Evolutionary conservation across 306 rosid species (phyloP), one percentile per base, ranked within the genome.

Genomic region (Cyamopsis tetragonoloba): DNA sequence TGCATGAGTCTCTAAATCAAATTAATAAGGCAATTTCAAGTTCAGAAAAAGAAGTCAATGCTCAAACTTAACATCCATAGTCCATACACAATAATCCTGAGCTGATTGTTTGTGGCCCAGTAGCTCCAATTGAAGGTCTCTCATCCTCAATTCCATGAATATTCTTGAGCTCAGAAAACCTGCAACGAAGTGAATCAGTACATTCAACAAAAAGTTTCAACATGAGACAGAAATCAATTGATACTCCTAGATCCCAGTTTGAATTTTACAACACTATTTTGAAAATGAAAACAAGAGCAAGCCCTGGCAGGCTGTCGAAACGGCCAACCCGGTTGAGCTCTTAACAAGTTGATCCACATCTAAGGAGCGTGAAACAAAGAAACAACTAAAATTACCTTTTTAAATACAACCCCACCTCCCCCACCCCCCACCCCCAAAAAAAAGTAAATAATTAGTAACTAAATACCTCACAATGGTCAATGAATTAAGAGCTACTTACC

Each of bases 91-190:
- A 54, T 70, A 93, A 82, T 67, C 96, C 95, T 35, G 92, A 83
- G 73, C 95, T 75, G 82, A 86, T 88, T 66, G 89, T 82, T 74
- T 85, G 96, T 19, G 88, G 99, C 42, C 86, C 97, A 20, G 79
- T 53, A 26, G 82, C 57, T 73, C 85, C 87, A 61, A 39, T 57
- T 9, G 77, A 64, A 15, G 84, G 75, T 23, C 60, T 85, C 79
- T 84, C 96, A 75, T 90, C 89, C 57, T 90, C 97, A 62, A 93
- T 90, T 78, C 92, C 97, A 70, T 93, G 82, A 73, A 79, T 83
- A 31, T 15, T 74, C 82, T 88, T 90, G 11, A 93, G 95, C 80
- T 90, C 96, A 3, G 67, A 41, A 76, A 88, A 88, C 84, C 99
- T 93, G 82, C 43, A 80, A 51, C 43, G 12, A 54, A 75, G 62